These are phyloP conservation scores for Schizosaccharomyces versatilis DNA, from an alignment of 1,139 yeast species.

Conservation along the genomic window DNA sequence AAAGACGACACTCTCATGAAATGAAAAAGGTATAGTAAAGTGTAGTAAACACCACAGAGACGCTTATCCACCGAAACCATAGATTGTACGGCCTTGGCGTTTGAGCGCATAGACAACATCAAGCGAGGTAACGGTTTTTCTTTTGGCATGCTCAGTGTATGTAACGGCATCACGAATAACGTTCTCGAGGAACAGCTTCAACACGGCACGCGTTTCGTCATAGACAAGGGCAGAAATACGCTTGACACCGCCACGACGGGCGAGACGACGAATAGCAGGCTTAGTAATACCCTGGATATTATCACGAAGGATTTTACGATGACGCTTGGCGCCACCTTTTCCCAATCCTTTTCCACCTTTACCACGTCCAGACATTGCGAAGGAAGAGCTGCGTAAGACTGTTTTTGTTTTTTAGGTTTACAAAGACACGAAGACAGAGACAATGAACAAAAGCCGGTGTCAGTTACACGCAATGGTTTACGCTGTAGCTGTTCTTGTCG, in stretches of 20 bases:
- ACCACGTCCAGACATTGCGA: conserved; percentile 26
- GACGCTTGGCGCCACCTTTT: conserved; percentile 49
- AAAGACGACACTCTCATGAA: too few relatives aligned
- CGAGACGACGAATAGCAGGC: conserved; percentile 19
- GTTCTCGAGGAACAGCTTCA: conserved; percentile 17
- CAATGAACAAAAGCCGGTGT: too few relatives aligned
- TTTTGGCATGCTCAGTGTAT: conserved; percentile 15
- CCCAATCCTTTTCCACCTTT: conserved; percentile 99
- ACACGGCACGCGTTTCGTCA: conserved; percentile 17
- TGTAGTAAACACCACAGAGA: too few relatives aligned
- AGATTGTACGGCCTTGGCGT: conserved; percentile 19
- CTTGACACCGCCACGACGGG: conserved; percentile 19
- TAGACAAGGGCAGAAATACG: conserved; percentile 18
- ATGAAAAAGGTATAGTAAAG: too few relatives aligned
- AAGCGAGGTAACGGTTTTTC: conserved; percentile 15
- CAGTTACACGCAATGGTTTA: too few relatives aligned
- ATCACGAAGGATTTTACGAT: conserved; percentile 18
- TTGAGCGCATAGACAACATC: conserved; percentile 18
- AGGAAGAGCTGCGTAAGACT: background rate
- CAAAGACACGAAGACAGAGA: too few relatives aligned
- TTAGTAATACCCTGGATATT: conserved; percentile 18
- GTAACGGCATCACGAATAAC: conserved; percentile 16
- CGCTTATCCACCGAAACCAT: conserved; percentile 15
- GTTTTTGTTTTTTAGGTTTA: background rate
- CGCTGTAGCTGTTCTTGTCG: too few relatives aligned